Evolutionary conservation across 1,284 basidiomycete genomes (phyloP).

Genomic region (Cryptococcus maquisensis): DNA sequence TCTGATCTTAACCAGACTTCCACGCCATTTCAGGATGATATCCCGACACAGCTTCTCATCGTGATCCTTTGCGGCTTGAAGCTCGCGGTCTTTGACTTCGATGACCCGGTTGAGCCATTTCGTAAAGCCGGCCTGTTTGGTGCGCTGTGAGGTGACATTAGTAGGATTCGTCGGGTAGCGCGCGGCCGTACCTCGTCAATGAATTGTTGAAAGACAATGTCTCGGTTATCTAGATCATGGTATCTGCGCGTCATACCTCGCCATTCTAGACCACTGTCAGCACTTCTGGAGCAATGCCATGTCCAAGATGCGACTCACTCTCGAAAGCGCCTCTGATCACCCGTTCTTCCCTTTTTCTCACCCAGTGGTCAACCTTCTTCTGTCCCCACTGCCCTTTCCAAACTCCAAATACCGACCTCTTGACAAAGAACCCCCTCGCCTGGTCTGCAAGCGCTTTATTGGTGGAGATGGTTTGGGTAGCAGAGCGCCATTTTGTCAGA

Average conservation of each 20-base stretch:
- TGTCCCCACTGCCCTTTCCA: slow-evolving; percentile 21
- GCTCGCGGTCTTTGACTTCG: slow-evolving; percentile 39
- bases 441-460: slow-evolving; percentile 31
- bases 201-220: slow-evolving; percentile 9
- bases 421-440: slow-evolving; percentile 36
- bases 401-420: slow-evolving; percentile 22
- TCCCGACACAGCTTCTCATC: slow-evolving; percentile 4
- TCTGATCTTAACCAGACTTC: not conserved
- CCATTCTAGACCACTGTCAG: slow-evolving; percentile 10
- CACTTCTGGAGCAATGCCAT: not conserved
- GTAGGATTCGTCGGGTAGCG: not conserved
- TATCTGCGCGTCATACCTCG: slow-evolving; percentile 2
- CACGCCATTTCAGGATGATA: slow-evolving; percentile 1
- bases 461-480: slow-evolving; percentile 11
- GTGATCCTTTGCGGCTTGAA: slow-evolving; percentile 26
- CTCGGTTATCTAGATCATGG: slow-evolving; percentile 1
- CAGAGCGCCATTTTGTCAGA: slow-evolving; percentile 24
- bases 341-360: slow-evolving; percentile 15
- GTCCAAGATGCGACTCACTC: slow-evolving; percentile 8
- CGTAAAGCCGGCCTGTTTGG: slow-evolving; percentile 13
- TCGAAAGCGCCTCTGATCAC: slow-evolving; percentile 15
- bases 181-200: slow-evolving; percentile 16
- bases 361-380: slow-evolving; percentile 16
- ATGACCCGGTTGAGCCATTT: slow-evolving; percentile 38
- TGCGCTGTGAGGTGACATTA: not conserved